Conservation (phyloP, 225 moss, liverwort and hornwort genomes). For the Anthoceros angustus region DNA sequence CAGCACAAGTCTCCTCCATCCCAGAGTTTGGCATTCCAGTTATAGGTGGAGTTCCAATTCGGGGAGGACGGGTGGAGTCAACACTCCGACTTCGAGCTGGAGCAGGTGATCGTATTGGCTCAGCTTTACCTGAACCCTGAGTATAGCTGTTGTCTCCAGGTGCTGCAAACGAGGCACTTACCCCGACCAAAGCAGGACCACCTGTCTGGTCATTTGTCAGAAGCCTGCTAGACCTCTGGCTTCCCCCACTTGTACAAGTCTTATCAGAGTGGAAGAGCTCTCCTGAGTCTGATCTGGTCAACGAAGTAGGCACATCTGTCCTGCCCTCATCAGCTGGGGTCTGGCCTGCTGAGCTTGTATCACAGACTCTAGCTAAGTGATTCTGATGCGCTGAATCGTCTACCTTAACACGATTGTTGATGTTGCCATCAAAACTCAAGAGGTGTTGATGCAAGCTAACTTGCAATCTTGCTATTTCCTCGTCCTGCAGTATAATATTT, state of each 20-base stretch:
- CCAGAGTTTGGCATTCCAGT: conserved; percentile 27
- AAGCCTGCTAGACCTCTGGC: background rate
- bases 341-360: conserved; percentile 7
- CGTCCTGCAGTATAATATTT: conserved; percentile 48
- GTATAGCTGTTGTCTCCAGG: conserved; percentile 23
- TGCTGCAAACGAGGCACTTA: conserved; percentile 19
- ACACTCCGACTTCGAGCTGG: conserved; percentile 54
- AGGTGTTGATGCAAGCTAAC: conserved; percentile 85
- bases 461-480: conserved; percentile 86
- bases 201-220: conserved; percentile 23
- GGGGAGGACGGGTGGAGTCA: conserved; percentile 72
- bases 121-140: conserved; percentile 33
- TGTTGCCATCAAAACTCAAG: conserved; percentile 60
- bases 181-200: conserved; percentile 1
- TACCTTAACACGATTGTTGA: conserved; percentile 8
- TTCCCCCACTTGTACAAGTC: background rate
- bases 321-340: background rate
- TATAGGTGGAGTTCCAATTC: conserved; percentile 41
- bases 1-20: conserved; percentile 38
- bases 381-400: conserved; percentile 15
- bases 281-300: background rate
- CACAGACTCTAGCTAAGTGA: conserved; percentile 10
- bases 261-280: background rate
- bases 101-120: conserved; percentile 19
- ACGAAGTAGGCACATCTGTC: background rate